Base-by-base conservation (phyloP, 345 rosid genomes). In the Linum tenue region DNA sequence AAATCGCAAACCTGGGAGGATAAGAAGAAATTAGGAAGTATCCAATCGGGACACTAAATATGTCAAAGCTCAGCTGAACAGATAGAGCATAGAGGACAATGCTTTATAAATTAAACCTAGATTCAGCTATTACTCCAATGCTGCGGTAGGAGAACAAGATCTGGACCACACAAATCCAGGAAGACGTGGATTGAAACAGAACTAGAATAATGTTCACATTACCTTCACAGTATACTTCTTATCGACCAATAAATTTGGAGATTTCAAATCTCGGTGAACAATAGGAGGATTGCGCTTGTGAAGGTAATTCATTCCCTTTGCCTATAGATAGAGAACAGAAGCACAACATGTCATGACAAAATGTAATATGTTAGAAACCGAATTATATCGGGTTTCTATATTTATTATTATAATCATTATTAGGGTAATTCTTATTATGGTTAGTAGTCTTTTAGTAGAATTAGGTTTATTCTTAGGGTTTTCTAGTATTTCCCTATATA, bases 231-330 rank as follows among this genome's bases (percentile, higher is more conserved):
- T 95, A 72, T 91, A 95, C 62, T 95, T 95, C 78, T 78, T 95
- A 83, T 95, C 98, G 64, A 95, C 99, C 81, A 95, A 76, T 64
- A 95, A 90, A 81, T 95, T 95, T 41, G 98, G 98, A 73, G 99
- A 95, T 77, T 95, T 95, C 67, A 95, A 73, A 79, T 95, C 99
- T 74, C 99, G 85, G 74, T 95, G 99, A 57, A 95, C 96, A 59
- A 95, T 85, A 12, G 99, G 98, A 69, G 99, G 98, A 62, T 89
- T 91, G 60, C 84, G 90, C 67, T 73, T 86, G 75, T 95, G 99
- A 69, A 95, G 99, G 80, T 95, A 95, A 81, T 95, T 95, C 99
- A 95, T 89, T 70, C 99, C 99, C 80, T 85, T 89, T 51, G 99
- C 99, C 99, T 95, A 87, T 48, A 72, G 55, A 22, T 60, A 65